Evolutionary conservation across 805 yeast genomes (phyloP), one percentile per base, ranked within the genome.

Genomic region (Lipomyces anomalus): DNA sequence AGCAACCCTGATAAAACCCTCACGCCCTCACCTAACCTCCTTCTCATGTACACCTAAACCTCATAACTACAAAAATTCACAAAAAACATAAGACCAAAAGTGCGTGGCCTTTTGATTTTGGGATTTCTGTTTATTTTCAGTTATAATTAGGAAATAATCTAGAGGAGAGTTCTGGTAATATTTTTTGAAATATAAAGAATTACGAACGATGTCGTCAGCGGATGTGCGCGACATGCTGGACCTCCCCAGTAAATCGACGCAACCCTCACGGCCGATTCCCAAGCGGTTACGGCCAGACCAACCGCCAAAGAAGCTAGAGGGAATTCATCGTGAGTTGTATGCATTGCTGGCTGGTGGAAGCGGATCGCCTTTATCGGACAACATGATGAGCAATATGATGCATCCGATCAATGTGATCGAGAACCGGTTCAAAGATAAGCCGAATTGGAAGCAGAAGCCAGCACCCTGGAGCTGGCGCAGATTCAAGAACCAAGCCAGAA

Each of bases 341-440:
- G 84, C 83, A 53, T 72, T 94, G 43, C 69, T 92, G 34, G 98
- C n/a, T n/a, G n/a, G n/a, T n/a, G n/a, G n/a, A n/a, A n/a, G n/a
- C n/a, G n/a, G n/a, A n/a, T n/a, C n/a, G n/a, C n/a, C n/a, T n/a
- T n/a, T n/a, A n/a, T n/a, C n/a, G n/a, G n/a, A n/a, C n/a, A n/a
- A n/a, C n/a, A n/a, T n/a, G n/a, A n/a, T n/a, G n/a, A n/a, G 99
- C 4, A 89, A 92, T 33, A 87, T 87, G 63, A 79, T 95, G 1
- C 96, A 98, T 1, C 89, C 97, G 0, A 76, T 75, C 5, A 74
- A 73, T n/a, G 75, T 74, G n/a, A 70, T 71, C 42, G 70, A 69
- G 42, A 67, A 63, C 42, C 73, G 78, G 52, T 80, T 80, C 59
- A 82, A 81, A 52, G 85, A 80, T 48, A 74, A 78, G 55, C 71